A percentile compares a stretch with the other conserved stretches of the same genome.
Evolutionary conservation across 257 asterid species (phyloP).

Genomic region (Salvia miltiorrhiza): DNA sequence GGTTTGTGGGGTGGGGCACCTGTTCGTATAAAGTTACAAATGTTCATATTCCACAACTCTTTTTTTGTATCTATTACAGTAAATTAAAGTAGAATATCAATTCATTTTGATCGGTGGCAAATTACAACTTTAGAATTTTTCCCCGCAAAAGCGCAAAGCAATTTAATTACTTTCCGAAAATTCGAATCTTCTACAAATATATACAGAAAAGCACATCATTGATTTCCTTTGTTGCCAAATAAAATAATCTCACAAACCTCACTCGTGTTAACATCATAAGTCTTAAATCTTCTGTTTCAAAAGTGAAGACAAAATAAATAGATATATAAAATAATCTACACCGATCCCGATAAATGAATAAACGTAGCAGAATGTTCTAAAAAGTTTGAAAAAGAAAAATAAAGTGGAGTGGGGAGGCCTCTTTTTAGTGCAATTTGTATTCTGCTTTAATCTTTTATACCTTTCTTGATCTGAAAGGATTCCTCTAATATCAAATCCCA

Average conservation of each 20-base stretch:
- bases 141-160: not conserved
- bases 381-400: constrained; percentile 22
- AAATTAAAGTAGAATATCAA: no score
- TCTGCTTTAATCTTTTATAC: constrained; percentile 26
- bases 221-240: not conserved
- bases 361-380: constrained; percentile 25
- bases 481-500: constrained; percentile 19
- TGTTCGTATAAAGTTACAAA: no score
- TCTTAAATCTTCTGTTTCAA: constrained; percentile 14
- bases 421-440: constrained; percentile 15
- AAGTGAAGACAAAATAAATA: constrained; percentile 23
- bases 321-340: not conserved
- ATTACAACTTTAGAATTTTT: not conserved
- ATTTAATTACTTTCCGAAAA: not conserved
- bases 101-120: not conserved
- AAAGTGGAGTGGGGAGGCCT: constrained; percentile 21
- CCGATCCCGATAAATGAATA: constrained; percentile 18
- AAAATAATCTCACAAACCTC: constrained; percentile 1
- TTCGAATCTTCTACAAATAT: constrained; percentile 11
- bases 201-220: not conserved
- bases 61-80: no score
- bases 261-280: constrained; percentile 23
- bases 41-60: no score
- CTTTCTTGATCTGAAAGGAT: constrained; percentile 37
- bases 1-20: no score